These are phyloP conservation scores for Phialophora chinensis DNA, from an alignment of 2,329 filamentous ascomycete species.

Conservation along the genomic window DNA sequence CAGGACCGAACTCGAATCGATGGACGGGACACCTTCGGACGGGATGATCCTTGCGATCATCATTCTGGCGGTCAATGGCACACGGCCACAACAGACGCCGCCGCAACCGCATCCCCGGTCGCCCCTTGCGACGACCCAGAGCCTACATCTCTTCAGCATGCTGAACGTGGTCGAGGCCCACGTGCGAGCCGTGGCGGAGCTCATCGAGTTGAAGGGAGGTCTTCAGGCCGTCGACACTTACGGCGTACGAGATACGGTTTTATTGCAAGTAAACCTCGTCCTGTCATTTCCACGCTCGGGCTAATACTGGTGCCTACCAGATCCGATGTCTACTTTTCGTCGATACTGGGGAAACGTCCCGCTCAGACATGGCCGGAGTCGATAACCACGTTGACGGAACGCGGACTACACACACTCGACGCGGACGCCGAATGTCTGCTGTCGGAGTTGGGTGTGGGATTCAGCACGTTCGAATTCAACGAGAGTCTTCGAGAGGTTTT, in stretches of 20 bases:
- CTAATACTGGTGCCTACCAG: background rate
- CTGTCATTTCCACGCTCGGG: background rate
- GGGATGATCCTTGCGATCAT: slow-evolving; percentile 10
- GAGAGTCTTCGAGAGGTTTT: background rate
- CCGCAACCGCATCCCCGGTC: slow-evolving; percentile 8
- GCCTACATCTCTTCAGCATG: slow-evolving; percentile 14
- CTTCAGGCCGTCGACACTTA: slow-evolving; percentile 10
- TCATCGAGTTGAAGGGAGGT: slow-evolving; percentile 13
- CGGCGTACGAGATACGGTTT: slow-evolving; percentile 14
- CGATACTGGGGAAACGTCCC: slow-evolving; percentile 8
- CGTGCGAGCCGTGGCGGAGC: slow-evolving; percentile 4
- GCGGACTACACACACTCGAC: slow-evolving; percentile 8
- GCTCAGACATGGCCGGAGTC: slow-evolving; percentile 4
- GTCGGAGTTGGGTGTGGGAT: background rate
- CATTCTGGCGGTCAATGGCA: slow-evolving; percentile 13
- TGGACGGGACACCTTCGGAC: slow-evolving; percentile 8
- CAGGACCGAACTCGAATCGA: background rate
- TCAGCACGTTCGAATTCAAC: background rate
- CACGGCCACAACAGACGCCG: slow-evolving; percentile 4
- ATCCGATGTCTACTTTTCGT: slow-evolving; percentile 10
- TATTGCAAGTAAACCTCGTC: background rate
- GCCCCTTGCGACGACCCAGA: slow-evolving; percentile 10
- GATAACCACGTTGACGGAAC: slow-evolving; percentile 7
- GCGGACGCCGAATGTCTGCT: background rate
- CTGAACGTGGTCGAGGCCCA: slow-evolving; percentile 13